Percentiles rank a stretch among this genome's conserved stretches.
phyloP scores from a whole-genome alignment of 2,329 filamentous ascomycete genomes.

The Pseudogymnoascus sp. region DNA sequence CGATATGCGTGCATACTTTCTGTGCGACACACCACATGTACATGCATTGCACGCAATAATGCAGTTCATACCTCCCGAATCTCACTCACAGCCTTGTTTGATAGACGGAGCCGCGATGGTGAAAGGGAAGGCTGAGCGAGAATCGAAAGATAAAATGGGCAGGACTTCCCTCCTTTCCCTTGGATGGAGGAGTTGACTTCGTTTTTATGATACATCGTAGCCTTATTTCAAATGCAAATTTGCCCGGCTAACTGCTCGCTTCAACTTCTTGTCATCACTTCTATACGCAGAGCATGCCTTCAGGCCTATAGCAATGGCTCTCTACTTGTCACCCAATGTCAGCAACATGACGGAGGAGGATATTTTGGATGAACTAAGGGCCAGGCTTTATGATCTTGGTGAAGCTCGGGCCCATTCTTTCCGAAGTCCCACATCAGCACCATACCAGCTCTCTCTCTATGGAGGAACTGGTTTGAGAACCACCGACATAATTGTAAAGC shows the following conservation, averaged over 20 bases:
- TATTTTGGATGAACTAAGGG: background rate
- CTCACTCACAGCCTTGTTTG: background rate
- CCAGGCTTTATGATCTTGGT: background rate
- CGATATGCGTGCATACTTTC: background rate
- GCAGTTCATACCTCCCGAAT: background rate
- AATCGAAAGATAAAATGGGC: background rate
- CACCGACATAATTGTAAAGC: background rate
- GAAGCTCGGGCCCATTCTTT: background rate
- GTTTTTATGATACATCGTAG: background rate
- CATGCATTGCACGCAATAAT: background rate
- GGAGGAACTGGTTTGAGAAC: background rate
- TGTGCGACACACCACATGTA: background rate
- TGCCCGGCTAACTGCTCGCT: background rate
- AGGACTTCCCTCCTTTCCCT: background rate
- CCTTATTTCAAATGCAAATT: background rate
- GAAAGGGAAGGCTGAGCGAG: background rate
- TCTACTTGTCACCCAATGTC: background rate
- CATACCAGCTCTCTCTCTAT: background rate
- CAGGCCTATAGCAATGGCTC: background rate
- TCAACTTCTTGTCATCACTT: background rate
- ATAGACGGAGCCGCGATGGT: background rate
- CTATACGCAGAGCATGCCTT: background rate
- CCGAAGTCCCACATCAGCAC: background rate
- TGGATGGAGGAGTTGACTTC: background rate
- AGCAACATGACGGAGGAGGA: background rate